phyloP scores from a whole-genome alignment of 73 alveolate species.

The Diophrys appendiculata region DNA sequence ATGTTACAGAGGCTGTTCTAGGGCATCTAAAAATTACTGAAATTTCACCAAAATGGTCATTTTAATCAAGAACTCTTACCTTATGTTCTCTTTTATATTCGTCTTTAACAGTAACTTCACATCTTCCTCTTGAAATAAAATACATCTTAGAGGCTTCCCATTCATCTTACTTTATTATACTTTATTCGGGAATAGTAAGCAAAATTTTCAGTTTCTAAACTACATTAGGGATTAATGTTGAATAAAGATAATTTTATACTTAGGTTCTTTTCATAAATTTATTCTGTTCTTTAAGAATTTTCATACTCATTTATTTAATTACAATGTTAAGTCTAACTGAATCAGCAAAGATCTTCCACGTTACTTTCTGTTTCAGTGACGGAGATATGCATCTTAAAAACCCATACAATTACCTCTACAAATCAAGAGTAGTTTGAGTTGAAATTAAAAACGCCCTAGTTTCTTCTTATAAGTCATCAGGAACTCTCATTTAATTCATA shows the following conservation, averaged over 20 bases:
- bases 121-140: slow-evolving; percentile 17
- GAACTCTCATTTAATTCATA: background rate
- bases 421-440: background rate
- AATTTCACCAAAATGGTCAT: slow-evolving; percentile 60
- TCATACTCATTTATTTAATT: background rate
- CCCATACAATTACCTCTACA: background rate
- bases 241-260: background rate
- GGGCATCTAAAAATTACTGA: slow-evolving; percentile 43
- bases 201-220: slow-evolving; percentile 13
- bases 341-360: background rate
- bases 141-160: slow-evolving; percentile 16
- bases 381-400: background rate
- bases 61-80: slow-evolving; percentile 22
- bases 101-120: background rate
- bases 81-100: slow-evolving; percentile 8
- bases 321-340: background rate
- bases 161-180: slow-evolving; percentile 17
- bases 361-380: background rate
- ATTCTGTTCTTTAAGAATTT: background rate
- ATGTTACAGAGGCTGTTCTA: slow-evolving; percentile 52
- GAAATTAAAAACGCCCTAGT: background rate
- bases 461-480: background rate
- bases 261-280: background rate
- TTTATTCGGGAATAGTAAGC: slow-evolving; percentile 32
- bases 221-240: background rate